A percentile compares a stretch with the other conserved stretches of the same genome.
Evolutionary conservation across 108 stramenopile genomes (phyloP).

Genomic region (Conticribra guillardii): DNA sequence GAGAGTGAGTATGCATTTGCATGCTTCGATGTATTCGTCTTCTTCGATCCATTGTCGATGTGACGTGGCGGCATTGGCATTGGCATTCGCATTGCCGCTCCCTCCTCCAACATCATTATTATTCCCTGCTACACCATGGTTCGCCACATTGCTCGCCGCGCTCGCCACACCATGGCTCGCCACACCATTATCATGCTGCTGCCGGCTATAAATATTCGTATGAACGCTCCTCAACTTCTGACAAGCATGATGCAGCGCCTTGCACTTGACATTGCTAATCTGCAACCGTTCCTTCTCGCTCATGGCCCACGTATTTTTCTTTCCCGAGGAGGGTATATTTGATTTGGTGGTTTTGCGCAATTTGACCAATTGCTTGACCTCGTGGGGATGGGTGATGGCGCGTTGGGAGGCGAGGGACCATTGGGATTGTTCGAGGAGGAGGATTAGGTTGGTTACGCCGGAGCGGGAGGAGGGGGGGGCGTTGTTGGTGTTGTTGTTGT

Average conservation of each 20-base stretch:
- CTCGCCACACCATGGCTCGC: no score
- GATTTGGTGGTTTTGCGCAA: slow-evolving; percentile 45
- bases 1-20: slow-evolving; percentile 73
- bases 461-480: slow-evolving; percentile 8
- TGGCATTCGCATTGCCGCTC: neutral
- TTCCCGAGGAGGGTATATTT: neutral
- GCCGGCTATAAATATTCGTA: slow-evolving; percentile 44
- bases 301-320: neutral
- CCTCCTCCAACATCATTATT: neutral
- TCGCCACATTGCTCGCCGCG: no score
- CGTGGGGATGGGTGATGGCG: slow-evolving; percentile 38
- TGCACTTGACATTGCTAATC: slow-evolving; percentile 74
- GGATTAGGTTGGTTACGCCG: slow-evolving; percentile 41
- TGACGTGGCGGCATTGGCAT: neutral
- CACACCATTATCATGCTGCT: no score
- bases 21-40: slow-evolving; percentile 82
- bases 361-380: slow-evolving; percentile 49
- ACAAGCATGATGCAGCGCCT: slow-evolving; percentile 87
- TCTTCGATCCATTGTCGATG: slow-evolving; percentile 37
- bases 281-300: slow-evolving; percentile 24
- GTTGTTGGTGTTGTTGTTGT: neutral
- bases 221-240: slow-evolving; percentile 77
- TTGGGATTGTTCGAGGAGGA: slow-evolving; percentile 41
- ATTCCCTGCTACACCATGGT: neutral
- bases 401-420: slow-evolving; percentile 41